Base-by-base conservation (phyloP, 2,329 filamentous ascomycete genomes). In the Thelonectria olida region DNA sequence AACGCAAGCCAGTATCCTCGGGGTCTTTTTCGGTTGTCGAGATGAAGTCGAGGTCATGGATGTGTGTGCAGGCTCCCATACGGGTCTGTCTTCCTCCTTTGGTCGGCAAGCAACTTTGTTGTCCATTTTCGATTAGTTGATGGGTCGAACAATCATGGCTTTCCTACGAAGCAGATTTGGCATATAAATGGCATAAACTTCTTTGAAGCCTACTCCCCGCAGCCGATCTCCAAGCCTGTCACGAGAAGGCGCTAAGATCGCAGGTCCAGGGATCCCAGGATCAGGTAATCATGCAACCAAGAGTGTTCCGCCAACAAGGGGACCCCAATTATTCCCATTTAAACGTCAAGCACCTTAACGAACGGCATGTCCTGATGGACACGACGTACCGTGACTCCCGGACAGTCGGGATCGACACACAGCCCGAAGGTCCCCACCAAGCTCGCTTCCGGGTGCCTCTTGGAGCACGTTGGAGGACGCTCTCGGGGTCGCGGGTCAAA, bases 1-100 rank as follows among this genome's bases (percentile, higher is more conserved):
- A 7, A 73, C 70, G 19, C 73, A 75, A 0, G 73, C 70, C 2
- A 74, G 31, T 23, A 72, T 49, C 28, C 59, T 41, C 1, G 56
- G 3, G 0, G 50, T 13, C 44, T 72, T 67, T n/a, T 65, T 64
- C 0, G 60, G 45, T 12, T 52, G 60, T 3, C 66, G 64, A 20
- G 57, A n/a, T 23, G 49, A 50, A 15, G 54, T 23, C 6, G 64
- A 57, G 3, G 61, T 20, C 7, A 63, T 54, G 3, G 61, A 55
- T 44, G 63, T 54, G 44, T 64, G 60, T 38, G 48, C 47, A 20
- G 58, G 49, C 22, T 58, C 48, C 44, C 56, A 53, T n/a, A 20
- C 44, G 17, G 38, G 36, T 12, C 28, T 45, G 9, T 64, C 50
- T 38, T 41, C 42, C 23, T 47, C 27, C 25, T 54, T 41, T 8